These are phyloP conservation scores for Macadamia integrifolia DNA, from an alignment of 164 flowering plant species.

Conservation along the genomic window DNA sequence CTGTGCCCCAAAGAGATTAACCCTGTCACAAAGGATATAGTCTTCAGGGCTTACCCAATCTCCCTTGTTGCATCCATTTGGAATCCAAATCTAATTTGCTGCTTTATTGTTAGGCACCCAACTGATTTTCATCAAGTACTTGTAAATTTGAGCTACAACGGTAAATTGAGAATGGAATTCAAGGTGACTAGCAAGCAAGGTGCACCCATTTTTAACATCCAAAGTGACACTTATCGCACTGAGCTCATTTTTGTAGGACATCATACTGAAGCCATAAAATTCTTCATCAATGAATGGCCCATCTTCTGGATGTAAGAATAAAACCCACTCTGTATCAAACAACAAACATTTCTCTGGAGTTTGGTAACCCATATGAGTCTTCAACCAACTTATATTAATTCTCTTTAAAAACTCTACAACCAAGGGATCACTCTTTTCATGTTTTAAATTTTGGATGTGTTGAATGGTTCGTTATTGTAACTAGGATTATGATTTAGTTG, in stretches of 20 bases:
- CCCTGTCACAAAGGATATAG: constrained; percentile 49
- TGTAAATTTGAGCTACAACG: constrained; percentile 40
- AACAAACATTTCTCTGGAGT: constrained; percentile 41
- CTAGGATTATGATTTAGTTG: too few species aligned
- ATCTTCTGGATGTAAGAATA: constrained; percentile 30
- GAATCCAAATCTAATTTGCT: constrained; percentile 45
- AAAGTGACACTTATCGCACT: constrained; percentile 38
- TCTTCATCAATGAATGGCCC: constrained; percentile 63
- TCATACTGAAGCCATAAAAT: constrained; percentile 43
- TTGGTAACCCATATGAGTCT: constrained; percentile 45
- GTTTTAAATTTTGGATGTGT: constrained; percentile 12
- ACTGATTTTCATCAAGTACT: constrained; percentile 20
- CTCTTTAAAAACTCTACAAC: constrained; percentile 21
- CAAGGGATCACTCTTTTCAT: constrained; percentile 6
- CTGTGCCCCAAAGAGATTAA: constrained; percentile 41
- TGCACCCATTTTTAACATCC: constrained; percentile 29
- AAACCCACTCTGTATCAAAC: constrained; percentile 31
- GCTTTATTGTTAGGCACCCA: constrained; percentile 37
- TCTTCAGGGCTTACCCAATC: constrained; percentile 36
- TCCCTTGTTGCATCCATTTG: constrained; percentile 36
- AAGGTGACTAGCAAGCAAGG: constrained; percentile 37
- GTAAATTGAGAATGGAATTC: constrained; percentile 24
- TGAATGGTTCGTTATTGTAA: too few species aligned
- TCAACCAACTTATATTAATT: constrained; percentile 40
- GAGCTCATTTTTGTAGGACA: constrained; percentile 38